Evolutionary conservation across 192 early-diverging fungal genomes (phyloP).

Genomic region (Chytriomyces hyalinus): DNA sequence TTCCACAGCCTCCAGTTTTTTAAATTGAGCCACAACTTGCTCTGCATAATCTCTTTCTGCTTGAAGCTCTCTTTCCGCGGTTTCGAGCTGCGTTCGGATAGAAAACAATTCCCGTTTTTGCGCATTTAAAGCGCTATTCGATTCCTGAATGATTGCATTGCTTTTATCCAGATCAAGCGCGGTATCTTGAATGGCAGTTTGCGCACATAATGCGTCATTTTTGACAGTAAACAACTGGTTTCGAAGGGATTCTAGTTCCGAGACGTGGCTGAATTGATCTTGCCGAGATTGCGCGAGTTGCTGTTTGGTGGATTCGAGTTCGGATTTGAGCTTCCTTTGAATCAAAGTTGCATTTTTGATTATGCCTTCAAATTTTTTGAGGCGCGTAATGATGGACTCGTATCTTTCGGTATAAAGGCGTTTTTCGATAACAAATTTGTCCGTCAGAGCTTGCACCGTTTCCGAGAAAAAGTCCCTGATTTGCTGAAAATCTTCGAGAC

Average conservation of each 20-base stretch:
- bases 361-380: conserved; percentile 13
- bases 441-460: neutral
- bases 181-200: neutral
- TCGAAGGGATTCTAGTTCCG: neutral
- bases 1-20: conserved; percentile 6
- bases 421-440: neutral
- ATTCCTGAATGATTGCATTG: neutral
- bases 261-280: neutral
- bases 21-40: conserved; percentile 7
- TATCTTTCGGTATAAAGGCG: neutral
- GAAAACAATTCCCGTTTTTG: conserved; percentile 2
- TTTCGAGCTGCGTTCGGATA: neutral
- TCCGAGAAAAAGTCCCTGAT: conserved; percentile 2
- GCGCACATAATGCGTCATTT: neutral
- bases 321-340: conserved; percentile 11
- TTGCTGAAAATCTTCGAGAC: conserved; percentile 27
- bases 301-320: neutral
- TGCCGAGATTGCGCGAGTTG: neutral
- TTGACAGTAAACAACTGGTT: conserved; percentile 1
- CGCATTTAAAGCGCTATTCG: neutral
- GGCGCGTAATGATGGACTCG: neutral
- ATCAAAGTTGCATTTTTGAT: conserved; percentile 12
- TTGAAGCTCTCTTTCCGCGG: neutral
- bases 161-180: neutral
- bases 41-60: conserved; percentile 3